Evolutionary conservation across 129 eudicot species (phyloP), one percentile per base, ranked within the genome.

Genomic region (Rutidosis leptorrhynchoides): DNA sequence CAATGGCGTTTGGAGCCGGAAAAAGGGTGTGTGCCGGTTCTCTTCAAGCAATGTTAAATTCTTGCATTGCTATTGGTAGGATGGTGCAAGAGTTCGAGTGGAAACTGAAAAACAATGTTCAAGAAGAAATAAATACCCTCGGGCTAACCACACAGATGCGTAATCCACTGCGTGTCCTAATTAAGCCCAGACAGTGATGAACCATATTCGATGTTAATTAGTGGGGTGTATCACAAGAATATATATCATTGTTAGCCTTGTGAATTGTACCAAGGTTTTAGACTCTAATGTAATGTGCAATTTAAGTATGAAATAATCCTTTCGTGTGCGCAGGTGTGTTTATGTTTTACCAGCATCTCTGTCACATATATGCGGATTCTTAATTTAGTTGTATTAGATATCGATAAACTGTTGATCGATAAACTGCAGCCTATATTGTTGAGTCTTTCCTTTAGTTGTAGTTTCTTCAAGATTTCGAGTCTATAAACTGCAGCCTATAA

Each of bases 1-100:
- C 93, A 12, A 80, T 83, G 84, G 82, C 86, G 0, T 86, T 86
- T 66, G 93, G 93, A 56, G 93, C 76, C 2, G 93, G 93, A 1
- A 86, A 77, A 67, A 65, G 93, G 70, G 72, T 72, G 7, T 86
- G 93, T 62, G 80, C 83, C 0, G 93, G 93, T 35, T 74, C 93
- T 55, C 84, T 80, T 23, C 82, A 82, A 69, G 81, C 77, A 57
- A 64, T 77, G 73, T 15, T 65, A 62, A 77, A 43, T 55, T 65
- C 77, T 46, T 77, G 77, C 72, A 64, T 77, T 14, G 73, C 73
- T 12, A 71, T 77, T 30, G 81, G 77, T 32, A 77, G 77, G 26
- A 29, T 77, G 67, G 77, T 77, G 56, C 81, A 77, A 49, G 81
- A 77, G 15, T 71, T 77, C 32, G 77, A 77, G 57, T 77, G 79